A percentile compares a stretch with the other conserved stretches of the same genome.
phyloP scores from a whole-genome alignment of 331 rosid species.

The Arachis monticola region DNA sequence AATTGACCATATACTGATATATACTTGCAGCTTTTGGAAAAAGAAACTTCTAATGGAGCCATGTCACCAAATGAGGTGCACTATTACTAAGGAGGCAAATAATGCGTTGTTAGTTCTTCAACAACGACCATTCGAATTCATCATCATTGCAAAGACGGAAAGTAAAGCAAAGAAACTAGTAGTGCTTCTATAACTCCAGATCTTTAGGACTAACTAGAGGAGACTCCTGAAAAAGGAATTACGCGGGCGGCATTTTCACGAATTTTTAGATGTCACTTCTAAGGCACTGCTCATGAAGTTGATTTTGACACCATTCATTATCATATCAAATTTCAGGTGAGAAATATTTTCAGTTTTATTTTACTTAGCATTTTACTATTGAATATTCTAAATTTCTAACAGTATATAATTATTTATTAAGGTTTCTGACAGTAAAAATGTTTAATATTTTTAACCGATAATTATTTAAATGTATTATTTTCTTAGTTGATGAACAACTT shows the following conservation, averaged over 20 bases:
- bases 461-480: too few relatives aligned
- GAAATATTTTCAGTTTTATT: too few relatives aligned
- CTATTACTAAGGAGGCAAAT: conserved; percentile 13
- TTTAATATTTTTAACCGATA: too few relatives aligned
- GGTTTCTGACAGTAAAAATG: too few relatives aligned
- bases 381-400: too few relatives aligned
- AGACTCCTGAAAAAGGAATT: conserved; percentile 15
- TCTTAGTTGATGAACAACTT: too few relatives aligned
- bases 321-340: background rate
- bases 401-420: too few relatives aligned
- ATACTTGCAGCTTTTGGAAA: background rate
- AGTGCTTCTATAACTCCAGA: conserved; percentile 43
- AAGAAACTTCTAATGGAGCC: conserved; percentile 52
- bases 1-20: conserved; percentile 6
- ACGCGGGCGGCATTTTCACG: conserved; percentile 24
- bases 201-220: conserved; percentile 35
- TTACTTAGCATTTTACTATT: too few relatives aligned
- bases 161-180: conserved; percentile 12
- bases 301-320: conserved; percentile 46
- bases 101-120: conserved; percentile 23
- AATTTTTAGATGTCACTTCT: conserved; percentile 35
- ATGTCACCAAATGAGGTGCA: conserved; percentile 19
- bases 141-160: conserved; percentile 42
- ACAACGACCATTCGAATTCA: conserved; percentile 39
- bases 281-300: conserved; percentile 27